Percentiles rank a stretch among this genome's conserved stretches.
Conservation (phyloP, 169 alveolate genomes). For the Cryptosporidium sp. region DNA sequence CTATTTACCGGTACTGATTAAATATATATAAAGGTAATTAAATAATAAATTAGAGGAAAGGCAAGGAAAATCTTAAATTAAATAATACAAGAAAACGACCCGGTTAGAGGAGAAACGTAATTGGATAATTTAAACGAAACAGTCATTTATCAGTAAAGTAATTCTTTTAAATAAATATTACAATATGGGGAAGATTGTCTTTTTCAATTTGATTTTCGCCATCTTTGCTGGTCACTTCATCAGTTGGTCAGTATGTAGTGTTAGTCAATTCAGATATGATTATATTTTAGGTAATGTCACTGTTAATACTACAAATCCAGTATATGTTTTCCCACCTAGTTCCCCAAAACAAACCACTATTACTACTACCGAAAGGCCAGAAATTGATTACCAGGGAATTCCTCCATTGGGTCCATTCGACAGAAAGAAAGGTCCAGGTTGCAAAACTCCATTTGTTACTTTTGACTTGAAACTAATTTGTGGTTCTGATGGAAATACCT, state of each 20-base stretch:
- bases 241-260: background rate
- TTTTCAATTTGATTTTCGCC: background rate
- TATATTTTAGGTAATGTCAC: background rate
- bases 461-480: constrained; percentile 51
- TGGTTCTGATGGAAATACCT: constrained; percentile 58
- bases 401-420: constrained; percentile 68
- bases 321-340: background rate
- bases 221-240: background rate
- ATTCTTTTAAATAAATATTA: background rate
- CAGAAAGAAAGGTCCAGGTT: constrained; percentile 55
- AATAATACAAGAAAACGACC: background rate
- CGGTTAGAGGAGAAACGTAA: constrained; percentile 2
- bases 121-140: background rate
- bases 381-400: background rate
- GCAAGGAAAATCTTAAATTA: background rate
- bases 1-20: background rate
- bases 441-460: constrained; percentile 40
- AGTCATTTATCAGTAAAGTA: background rate
- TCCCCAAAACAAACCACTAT: background rate
- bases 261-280: background rate
- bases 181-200: background rate
- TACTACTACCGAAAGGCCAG: background rate
- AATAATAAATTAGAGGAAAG: background rate
- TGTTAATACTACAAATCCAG: background rate
- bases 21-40: background rate